Base-by-base conservation (phyloP, 2,329 filamentous ascomycete species). In the Trichocomaceae sp. region DNA sequence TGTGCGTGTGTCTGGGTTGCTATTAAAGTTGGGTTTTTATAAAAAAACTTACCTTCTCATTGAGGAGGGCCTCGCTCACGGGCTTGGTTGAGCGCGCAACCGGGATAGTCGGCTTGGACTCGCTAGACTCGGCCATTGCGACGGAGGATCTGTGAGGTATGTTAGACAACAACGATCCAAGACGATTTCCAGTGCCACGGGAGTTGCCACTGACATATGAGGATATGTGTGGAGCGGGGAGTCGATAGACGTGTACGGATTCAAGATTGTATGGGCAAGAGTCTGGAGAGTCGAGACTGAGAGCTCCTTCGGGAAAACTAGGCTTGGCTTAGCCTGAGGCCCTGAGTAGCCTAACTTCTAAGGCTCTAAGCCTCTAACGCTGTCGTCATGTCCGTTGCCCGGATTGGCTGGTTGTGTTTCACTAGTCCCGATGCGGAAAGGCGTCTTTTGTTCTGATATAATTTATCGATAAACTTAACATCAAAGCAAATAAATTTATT, bases 11-110 rank as follows among this genome's bases (percentile, higher is more conserved):
- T n/a, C 6, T 33, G 26, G 20, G 23, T 26, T 26, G 23, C 23
- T 26, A 26, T 7, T 26, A 26, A 26, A 26, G 3, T 26, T n/a
- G n/a, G 23, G 23, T 26, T 26, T 7, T n/a, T n/a, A n/a, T n/a
- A n/a, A n/a, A n/a, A 26, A 26, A 22, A 26, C 56, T 50, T 84
- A 96, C 93, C 90, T 99, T 99, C 79, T 99, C 93, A 77, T 97
- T 97, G 70, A 99, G 83, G 68, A 99, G 84, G 69, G 92, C 89
- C 81, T 99, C 93, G 81, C 92, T 97, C 77, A 96, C 87, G 61
- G 93, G 92, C 75, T 83, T 82, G 70, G 75, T 82, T 60, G 83
- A 77, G 65, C 89, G 84, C 73, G 86, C 81, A 71, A 87, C 81
- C 61, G 83, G 80, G 72, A 81, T 79, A 65, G 84, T 80, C 63